Conservation (phyloP, 768 basidiomycete genomes). For the Suillus alpinus region DNA sequence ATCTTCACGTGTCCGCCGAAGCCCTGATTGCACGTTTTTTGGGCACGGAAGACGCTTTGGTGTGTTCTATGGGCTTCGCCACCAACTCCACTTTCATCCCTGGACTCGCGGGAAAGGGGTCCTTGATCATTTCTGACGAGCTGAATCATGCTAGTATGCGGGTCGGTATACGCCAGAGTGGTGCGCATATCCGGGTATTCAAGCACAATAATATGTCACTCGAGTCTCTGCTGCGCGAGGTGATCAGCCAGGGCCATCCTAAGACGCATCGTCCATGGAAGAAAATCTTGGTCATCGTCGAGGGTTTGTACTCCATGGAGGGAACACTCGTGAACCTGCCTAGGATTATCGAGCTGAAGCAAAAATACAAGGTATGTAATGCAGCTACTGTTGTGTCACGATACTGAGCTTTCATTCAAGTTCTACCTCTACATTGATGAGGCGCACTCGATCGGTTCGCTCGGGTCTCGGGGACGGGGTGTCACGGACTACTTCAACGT, state of each 20-base stretch:
- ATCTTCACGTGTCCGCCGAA: conserved; percentile 79
- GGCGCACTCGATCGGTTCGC: conserved; percentile 94
- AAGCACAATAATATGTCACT: conserved; percentile 95
- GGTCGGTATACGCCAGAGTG: conserved; percentile 85
- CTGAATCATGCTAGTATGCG: conserved; percentile 95
- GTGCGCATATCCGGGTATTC: conserved; percentile 88
- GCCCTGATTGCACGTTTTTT: conserved; percentile 86
- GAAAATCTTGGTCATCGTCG: conserved; percentile 92
- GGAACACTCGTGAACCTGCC: conserved; percentile 89
- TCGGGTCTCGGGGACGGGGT: conserved; percentile 93
- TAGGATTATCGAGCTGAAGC: conserved; percentile 78
- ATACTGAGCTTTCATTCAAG: conserved; percentile 48
- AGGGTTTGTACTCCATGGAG: conserved; percentile 98
- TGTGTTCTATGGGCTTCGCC: conserved; percentile 95
- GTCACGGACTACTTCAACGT: conserved; percentile 93
- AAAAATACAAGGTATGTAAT: conserved; percentile 81
- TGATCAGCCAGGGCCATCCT: conserved; percentile 95
- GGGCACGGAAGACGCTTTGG: conserved; percentile 85
- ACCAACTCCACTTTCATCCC: conserved; percentile 94
- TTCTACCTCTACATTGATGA: conserved; percentile 97
- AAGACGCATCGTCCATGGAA: conserved; percentile 99
- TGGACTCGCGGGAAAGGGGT: conserved; percentile 86
- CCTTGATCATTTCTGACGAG: conserved; percentile 95
- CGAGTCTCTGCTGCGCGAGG: conserved; percentile 80
- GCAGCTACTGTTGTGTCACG: not conserved